phyloP scores from a whole-genome alignment of 192 early-diverging fungal genomes.

The Backusella tarrabulga region DNA sequence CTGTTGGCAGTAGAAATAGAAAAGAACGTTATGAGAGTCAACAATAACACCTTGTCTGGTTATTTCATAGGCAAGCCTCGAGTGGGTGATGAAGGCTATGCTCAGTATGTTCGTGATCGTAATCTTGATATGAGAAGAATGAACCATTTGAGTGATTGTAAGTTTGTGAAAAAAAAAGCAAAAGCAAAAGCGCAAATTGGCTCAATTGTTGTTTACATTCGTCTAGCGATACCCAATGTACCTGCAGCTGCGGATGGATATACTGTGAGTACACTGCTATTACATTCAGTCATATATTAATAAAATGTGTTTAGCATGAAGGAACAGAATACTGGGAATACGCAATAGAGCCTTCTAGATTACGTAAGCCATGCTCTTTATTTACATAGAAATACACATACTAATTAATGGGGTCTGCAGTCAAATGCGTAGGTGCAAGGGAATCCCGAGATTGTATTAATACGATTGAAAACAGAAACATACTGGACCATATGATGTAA shows the following conservation, averaged over 20 bases:
- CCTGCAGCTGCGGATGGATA: background rate
- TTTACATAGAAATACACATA: background rate
- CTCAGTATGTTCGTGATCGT: background rate
- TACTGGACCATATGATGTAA: background rate
- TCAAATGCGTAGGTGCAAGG: background rate
- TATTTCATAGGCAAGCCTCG: conserved; percentile 1
- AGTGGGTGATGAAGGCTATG: background rate
- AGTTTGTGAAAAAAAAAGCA: background rate
- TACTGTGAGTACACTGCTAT: background rate
- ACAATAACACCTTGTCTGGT: background rate
- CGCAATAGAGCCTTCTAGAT: background rate
- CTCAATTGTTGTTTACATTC: background rate
- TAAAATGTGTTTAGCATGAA: background rate
- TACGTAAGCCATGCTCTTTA: background rate
- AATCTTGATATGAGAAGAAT: background rate
- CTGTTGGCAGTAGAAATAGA: background rate
- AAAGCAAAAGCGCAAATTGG: background rate
- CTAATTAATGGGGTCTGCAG: background rate
- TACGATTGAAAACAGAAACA: background rate
- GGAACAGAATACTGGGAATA: conserved; percentile 11
- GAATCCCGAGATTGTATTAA: conserved; percentile 4
- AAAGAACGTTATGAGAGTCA: background rate
- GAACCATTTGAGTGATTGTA: conserved; percentile 1
- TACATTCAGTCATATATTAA: background rate
- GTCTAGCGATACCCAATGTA: background rate